phyloP scores from a whole-genome alignment of 1,284 basidiomycete species.

The Tilletia setariae region DNA sequence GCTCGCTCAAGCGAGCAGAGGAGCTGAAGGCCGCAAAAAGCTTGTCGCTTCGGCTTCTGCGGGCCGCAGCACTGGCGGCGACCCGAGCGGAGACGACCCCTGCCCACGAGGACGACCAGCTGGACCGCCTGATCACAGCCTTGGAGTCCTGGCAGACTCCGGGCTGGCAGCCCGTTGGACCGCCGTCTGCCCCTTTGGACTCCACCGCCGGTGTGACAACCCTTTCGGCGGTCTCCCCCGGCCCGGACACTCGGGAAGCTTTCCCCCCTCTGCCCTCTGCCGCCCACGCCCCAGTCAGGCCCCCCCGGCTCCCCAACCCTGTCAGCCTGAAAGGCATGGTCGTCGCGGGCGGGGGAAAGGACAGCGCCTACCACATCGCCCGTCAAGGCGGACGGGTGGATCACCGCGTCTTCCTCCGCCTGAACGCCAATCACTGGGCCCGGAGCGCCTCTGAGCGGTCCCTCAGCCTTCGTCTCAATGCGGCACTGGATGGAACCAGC shows the following conservation, averaged over 20 bases:
- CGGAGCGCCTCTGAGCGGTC: background rate
- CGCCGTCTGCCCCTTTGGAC: background rate
- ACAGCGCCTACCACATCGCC: constrained; percentile 3
- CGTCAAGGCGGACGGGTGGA: background rate
- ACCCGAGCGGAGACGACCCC: background rate
- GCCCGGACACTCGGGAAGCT: too few relatives aligned
- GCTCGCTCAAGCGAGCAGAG: background rate
- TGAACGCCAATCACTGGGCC: background rate
- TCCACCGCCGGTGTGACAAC: background rate
- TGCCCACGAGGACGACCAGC: background rate
- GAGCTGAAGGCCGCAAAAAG: background rate
- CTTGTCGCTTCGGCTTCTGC: background rate
- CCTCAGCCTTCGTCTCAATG: background rate
- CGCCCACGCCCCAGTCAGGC: background rate
- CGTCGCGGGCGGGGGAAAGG: background rate
- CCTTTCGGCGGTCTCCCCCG: too few relatives aligned
- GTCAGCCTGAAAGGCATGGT: background rate
- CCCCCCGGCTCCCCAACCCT: background rate
- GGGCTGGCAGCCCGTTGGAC: background rate
- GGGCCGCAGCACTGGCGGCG: background rate
- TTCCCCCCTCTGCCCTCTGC: too few relatives aligned
- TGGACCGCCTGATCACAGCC: background rate
- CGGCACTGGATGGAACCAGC: background rate
- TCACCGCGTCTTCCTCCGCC: background rate
- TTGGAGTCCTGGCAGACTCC: background rate